Evolutionary conservation across 2,329 filamentous ascomycete species (phyloP).

Genomic region (Calonectria multiphialidica): DNA sequence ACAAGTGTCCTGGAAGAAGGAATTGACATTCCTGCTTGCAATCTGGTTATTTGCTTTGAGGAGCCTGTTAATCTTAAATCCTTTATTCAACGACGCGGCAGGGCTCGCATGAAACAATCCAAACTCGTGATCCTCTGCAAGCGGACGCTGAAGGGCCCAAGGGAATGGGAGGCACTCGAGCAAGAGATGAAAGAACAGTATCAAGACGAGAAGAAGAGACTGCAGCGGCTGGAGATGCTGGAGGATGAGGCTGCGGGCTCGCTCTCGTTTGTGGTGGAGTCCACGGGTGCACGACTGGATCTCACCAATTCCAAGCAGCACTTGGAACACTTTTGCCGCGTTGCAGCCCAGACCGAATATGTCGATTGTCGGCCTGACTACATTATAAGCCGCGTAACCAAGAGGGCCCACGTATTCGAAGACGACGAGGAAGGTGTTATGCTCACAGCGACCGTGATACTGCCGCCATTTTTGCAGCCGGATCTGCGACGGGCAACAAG

Average conservation of each 20-base stretch:
- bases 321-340: constrained; percentile 83
- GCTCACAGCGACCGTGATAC: constrained; percentile 71
- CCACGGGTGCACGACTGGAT: constrained; percentile 74
- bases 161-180: constrained; percentile 77
- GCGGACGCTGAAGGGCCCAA: constrained; percentile 38
- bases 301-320: constrained; percentile 81
- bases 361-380: constrained; percentile 78
- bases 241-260: constrained; percentile 56
- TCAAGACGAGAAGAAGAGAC: constrained; percentile 70
- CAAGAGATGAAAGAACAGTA: constrained; percentile 78
- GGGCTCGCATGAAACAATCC: constrained; percentile 64
- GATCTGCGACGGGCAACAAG: constrained; percentile 44
- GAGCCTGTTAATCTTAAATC: constrained; percentile 63
- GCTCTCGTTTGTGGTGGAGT: constrained; percentile 50
- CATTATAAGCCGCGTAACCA: constrained; percentile 57
- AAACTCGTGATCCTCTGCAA: constrained; percentile 62
- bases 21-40: constrained; percentile 75
- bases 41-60: constrained; percentile 71
- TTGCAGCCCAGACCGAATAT: constrained; percentile 69
- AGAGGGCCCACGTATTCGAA: constrained; percentile 14
- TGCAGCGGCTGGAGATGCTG: constrained; percentile 57
- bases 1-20: constrained; percentile 77
- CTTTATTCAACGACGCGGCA: constrained; percentile 69
- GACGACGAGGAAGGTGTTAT: constrained; percentile 36
- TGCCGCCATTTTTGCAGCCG: constrained; percentile 78